These are phyloP conservation scores for Xerocomus amazonicus DNA, from an alignment of 1,284 basidiomycete species.

Conservation along the genomic window DNA sequence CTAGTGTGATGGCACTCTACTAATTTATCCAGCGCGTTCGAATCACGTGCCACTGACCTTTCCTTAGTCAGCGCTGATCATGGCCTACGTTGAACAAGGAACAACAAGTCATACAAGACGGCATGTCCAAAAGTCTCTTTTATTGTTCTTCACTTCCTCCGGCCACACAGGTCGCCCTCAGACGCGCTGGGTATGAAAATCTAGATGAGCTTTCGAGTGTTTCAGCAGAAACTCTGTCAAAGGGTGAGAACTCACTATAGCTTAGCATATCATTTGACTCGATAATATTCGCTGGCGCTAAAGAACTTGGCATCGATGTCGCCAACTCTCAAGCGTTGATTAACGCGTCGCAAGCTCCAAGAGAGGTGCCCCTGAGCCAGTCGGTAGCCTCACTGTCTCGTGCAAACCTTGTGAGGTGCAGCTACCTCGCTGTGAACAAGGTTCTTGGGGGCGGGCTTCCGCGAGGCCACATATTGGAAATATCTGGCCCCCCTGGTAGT, in stretches of 20 bases:
- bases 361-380: slow-evolving; percentile 46
- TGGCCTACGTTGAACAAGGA: background rate
- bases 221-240: slow-evolving; percentile 41
- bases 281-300: background rate
- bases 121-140: slow-evolving; percentile 29
- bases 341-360: slow-evolving; percentile 36
- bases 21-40: slow-evolving; percentile 35
- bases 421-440: slow-evolving; percentile 49
- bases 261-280: background rate
- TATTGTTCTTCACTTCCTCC: slow-evolving; percentile 27
- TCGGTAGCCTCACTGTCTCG: slow-evolving; percentile 48
- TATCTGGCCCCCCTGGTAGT: slow-evolving; percentile 71
- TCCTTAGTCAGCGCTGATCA: slow-evolving; percentile 10
- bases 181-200: slow-evolving; percentile 49
- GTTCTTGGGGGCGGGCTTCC: slow-evolving; percentile 59
- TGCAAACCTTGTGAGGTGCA: slow-evolving; percentile 29
- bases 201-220: slow-evolving; percentile 42
- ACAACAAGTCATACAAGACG: background rate
- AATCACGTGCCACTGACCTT: slow-evolving; percentile 31
- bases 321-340: slow-evolving; percentile 44
- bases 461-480: slow-evolving; percentile 59
- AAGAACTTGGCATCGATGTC: slow-evolving; percentile 48
- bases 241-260: slow-evolving; percentile 35
- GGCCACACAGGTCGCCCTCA: slow-evolving; percentile 36
- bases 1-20: slow-evolving; percentile 1